These are phyloP conservation scores for Strobilomyces echinocephalus DNA, from an alignment of 768 basidiomycete species.

Conservation along the genomic window DNA sequence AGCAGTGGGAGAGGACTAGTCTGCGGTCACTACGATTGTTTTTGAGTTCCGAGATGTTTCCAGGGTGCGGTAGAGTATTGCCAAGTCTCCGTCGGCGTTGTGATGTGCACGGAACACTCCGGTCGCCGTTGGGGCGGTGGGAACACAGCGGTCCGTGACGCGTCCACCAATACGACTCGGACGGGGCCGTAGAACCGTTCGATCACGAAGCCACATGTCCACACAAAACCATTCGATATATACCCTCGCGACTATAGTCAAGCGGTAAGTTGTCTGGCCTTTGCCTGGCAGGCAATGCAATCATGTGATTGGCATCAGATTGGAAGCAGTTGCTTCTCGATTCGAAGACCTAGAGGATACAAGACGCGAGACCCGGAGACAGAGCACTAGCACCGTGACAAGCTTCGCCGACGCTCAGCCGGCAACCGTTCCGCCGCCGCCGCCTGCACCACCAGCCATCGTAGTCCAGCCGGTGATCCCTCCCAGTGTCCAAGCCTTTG, in stretches of 20 bases:
- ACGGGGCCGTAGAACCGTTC: too few species aligned
- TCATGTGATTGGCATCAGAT: constrained; percentile 39
- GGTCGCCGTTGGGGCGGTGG: background rate
- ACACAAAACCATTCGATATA: constrained; percentile 44
- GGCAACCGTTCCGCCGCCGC: constrained; percentile 29
- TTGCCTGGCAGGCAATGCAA: constrained; percentile 2
- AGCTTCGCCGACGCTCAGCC: constrained; percentile 23
- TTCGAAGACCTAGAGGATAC: constrained; percentile 86
- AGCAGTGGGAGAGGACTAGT: constrained; percentile 12
- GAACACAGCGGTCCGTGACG: background rate
- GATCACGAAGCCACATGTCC: constrained; percentile 15
- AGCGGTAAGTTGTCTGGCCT: constrained; percentile 49
- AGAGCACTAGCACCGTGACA: constrained; percentile 30
- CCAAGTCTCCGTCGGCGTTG: background rate
- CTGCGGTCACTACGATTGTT: background rate
- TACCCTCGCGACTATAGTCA: constrained; percentile 77
- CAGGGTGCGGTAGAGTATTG: background rate
- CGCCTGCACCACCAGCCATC: constrained; percentile 35
- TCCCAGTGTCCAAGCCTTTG: constrained; percentile 64
- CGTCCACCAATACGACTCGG: background rate
- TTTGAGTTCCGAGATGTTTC: background rate
- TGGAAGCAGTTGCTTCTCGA: constrained; percentile 90
- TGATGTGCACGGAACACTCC: constrained; percentile 20
- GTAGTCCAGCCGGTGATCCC: constrained; percentile 42
- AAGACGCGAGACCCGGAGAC: constrained; percentile 24